A percentile compares a stretch with the other conserved stretches of the same genome.
These are phyloP conservation scores for Monosporascus sp. DNA, from an alignment of 2,329 filamentous ascomycete genomes.

Conservation along the genomic window DNA sequence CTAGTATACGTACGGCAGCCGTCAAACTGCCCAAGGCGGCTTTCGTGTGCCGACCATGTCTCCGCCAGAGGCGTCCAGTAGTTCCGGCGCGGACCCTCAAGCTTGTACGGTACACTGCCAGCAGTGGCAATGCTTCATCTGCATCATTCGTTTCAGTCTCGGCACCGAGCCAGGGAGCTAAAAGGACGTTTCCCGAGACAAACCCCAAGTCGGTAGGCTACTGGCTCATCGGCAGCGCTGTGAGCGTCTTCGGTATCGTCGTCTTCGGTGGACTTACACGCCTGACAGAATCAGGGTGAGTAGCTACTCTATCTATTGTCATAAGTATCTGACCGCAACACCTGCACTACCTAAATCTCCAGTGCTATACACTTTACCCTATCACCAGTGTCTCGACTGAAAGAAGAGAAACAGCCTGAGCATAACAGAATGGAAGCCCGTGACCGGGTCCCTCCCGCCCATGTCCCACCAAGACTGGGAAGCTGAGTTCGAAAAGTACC, in stretches of 20 bases:
- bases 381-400: too few relatives aligned
- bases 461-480: conserved; percentile 79
- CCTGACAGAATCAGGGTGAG: conserved; percentile 90
- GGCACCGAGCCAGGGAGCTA: conserved; percentile 19
- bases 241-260: conserved; percentile 93
- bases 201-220: conserved; percentile 77
- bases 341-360: not conserved
- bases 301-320: not conserved
- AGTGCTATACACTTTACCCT: too few relatives aligned
- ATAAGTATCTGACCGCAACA: conserved; percentile 5
- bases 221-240: conserved; percentile 88
- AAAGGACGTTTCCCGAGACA: conserved; percentile 49
- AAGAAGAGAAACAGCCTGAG: conserved; percentile 60
- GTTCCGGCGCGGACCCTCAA: conserved; percentile 35
- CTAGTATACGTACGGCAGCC: conserved; percentile 36
- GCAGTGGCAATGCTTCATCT: conserved; percentile 14
- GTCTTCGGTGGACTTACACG: conserved; percentile 90
- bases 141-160: conserved; percentile 6
- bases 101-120: conserved; percentile 34
- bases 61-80: conserved; percentile 21
- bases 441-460: conserved; percentile 86
- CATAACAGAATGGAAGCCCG: conserved; percentile 97
- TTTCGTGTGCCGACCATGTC: conserved; percentile 47
- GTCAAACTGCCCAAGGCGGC: conserved; percentile 34
- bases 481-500: conserved; percentile 88